phyloP scores from a whole-genome alignment of 768 basidiomycete species.

The Leccinum arenicola region DNA sequence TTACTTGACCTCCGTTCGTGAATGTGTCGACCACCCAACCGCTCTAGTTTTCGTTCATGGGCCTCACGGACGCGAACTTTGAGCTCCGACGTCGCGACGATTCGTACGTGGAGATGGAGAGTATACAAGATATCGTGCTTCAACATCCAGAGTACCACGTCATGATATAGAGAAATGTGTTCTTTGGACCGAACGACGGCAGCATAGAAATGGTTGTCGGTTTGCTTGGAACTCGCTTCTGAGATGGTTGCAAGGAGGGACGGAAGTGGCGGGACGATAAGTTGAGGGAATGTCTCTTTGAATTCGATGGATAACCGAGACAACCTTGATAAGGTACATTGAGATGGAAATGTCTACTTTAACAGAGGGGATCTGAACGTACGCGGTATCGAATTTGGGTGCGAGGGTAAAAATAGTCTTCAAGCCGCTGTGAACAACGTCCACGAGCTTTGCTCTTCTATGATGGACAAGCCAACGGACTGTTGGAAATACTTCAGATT shows the following conservation, averaged over 20 bases:
- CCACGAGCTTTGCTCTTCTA: conserved; percentile 85
- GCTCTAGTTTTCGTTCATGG: conserved; percentile 38
- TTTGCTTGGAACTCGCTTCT: conserved; percentile 57
- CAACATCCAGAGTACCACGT: conserved; percentile 89
- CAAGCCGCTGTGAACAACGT: conserved; percentile 73
- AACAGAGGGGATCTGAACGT: conserved; percentile 29
- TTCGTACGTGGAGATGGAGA: conserved; percentile 80
- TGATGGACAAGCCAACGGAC: conserved; percentile 92
- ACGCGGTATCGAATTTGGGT: conserved; percentile 59
- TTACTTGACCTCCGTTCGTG: conserved; percentile 23
- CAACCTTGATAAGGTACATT: conserved; percentile 3
- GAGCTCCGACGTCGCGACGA: conserved; percentile 74
- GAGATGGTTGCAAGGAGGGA: conserved; percentile 75
- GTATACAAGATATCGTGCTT: conserved; percentile 83
- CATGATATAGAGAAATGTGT: conserved; percentile 65
- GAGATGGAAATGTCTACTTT: neutral
- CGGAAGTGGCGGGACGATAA: conserved; percentile 67
- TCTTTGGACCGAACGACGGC: conserved; percentile 72
- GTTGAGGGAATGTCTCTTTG: conserved; percentile 53
- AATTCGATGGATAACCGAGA: conserved; percentile 59
- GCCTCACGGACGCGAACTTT: conserved; percentile 64
- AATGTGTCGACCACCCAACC: conserved; percentile 9
- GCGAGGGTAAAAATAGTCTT: conserved; percentile 82
- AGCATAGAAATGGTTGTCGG: conserved; percentile 75
- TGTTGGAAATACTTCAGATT: conserved; percentile 82